These are phyloP conservation scores for Tuber brumale DNA, from an alignment of 495 filamentous ascomycete genomes.

Conservation along the genomic window DNA sequence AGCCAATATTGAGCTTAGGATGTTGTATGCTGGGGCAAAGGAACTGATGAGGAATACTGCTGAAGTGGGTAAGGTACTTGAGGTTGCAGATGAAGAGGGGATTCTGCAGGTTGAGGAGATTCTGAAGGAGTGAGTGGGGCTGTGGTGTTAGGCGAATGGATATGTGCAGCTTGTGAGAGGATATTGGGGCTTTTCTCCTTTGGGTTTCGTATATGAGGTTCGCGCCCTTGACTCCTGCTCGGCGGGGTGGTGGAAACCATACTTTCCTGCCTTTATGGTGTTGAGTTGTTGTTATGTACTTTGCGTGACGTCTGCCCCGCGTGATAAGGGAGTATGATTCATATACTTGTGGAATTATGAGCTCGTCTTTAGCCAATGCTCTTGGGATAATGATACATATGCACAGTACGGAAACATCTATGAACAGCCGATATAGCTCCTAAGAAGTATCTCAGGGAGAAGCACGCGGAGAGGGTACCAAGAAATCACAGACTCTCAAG, in stretches of 20 bases:
- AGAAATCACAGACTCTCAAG: constrained; percentile 47
- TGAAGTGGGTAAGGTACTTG: constrained; percentile 51
- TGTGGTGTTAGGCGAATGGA: not conserved
- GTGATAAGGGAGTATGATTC: not conserved
- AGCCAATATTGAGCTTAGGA: constrained; percentile 72
- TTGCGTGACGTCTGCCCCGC: not conserved
- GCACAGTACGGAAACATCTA: not conserved
- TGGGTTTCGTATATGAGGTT: not conserved
- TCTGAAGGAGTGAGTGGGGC: constrained; percentile 13
- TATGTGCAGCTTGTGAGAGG: not conserved
- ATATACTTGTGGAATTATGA: not conserved
- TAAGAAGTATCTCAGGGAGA: not conserved
- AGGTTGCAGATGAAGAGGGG: constrained; percentile 35
- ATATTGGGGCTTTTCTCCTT: not conserved
- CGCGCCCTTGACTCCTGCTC: not conserved
- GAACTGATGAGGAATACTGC: constrained; percentile 88
- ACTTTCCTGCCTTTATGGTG: not conserved
- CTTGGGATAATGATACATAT: not conserved
- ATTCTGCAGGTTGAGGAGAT: constrained; percentile 42
- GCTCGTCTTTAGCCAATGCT: not conserved
- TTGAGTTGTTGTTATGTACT: not conserved
- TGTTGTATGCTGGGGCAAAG: constrained; percentile 93
- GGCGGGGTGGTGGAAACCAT: not conserved
- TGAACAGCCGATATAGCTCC: not conserved
- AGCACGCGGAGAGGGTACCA: not conserved